Percentiles rank a stretch among this genome's conserved stretches.
These are phyloP conservation scores for Millerago galiae DNA, from an alignment of 805 yeast species.

Conservation along the genomic window DNA sequence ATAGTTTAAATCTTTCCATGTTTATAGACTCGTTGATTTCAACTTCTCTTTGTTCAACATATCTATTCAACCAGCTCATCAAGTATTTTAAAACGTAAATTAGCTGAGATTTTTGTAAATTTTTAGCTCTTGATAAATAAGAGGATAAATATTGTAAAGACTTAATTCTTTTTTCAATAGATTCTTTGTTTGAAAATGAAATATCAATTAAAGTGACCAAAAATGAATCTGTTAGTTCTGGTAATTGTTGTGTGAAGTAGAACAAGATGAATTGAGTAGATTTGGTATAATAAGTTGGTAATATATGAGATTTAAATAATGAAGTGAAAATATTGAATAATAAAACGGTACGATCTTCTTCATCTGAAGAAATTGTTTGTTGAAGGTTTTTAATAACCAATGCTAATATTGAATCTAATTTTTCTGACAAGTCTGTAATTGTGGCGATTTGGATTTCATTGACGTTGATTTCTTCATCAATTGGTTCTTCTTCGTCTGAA, in stretches of 20 bases:
- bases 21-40: constrained; percentile 66
- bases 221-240: constrained; percentile 79
- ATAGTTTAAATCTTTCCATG: constrained; percentile 87
- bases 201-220: constrained; percentile 76
- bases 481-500: constrained; percentile 6
- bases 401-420: constrained; percentile 65
- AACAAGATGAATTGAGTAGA: constrained; percentile 82
- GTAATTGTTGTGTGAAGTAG: constrained; percentile 72
- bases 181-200: constrained; percentile 65
- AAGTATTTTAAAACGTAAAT: constrained; percentile 77
- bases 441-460: constrained; percentile 29
- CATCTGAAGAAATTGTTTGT: constrained; percentile 27
- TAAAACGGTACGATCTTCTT: constrained; percentile 54
- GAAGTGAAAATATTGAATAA: constrained; percentile 70
- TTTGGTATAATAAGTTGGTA: constrained; percentile 89
- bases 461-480: constrained; percentile 30
- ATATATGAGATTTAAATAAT: constrained; percentile 70
- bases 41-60: constrained; percentile 74
- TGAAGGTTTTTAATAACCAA: constrained; percentile 48
- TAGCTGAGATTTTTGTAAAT: constrained; percentile 64
- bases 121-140: constrained; percentile 80
- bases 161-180: constrained; percentile 71
- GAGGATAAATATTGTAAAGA: constrained; percentile 90
- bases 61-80: constrained; percentile 77
- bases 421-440: constrained; percentile 48